phyloP scores from a whole-genome alignment of 106 monocot species.

The Apostasia shenzhenica region DNA sequence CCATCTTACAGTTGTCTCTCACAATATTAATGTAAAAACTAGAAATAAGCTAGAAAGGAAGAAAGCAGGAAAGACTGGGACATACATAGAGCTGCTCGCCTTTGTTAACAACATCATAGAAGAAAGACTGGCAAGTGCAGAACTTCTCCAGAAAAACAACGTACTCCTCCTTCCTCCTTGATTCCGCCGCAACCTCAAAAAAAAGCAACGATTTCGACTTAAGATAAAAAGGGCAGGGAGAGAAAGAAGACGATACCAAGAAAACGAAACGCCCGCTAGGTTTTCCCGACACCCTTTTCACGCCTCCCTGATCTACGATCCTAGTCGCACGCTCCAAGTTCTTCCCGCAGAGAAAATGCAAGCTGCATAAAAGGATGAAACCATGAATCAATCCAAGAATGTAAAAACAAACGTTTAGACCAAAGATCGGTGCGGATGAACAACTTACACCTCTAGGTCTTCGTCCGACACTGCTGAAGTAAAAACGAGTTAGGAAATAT shows the following conservation, averaged over 20 bases:
- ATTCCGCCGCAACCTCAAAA: constrained; percentile 74
- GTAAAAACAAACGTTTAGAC: background rate
- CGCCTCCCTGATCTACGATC: constrained; percentile 63
- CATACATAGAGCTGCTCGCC: constrained; percentile 87
- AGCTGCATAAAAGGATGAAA: constrained; percentile 18
- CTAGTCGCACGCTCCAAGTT: constrained; percentile 63
- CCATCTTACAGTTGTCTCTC: background rate
- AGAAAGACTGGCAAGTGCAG: constrained; percentile 95
- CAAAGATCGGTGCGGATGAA: background rate
- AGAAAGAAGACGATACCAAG: constrained; percentile 16
- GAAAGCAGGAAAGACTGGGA: background rate
- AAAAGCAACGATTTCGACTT: background rate
- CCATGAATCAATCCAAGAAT: background rate
- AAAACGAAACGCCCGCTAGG: constrained; percentile 65
- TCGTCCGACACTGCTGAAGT: constrained; percentile 43
- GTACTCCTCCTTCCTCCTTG: constrained; percentile 86
- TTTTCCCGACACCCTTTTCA: constrained; percentile 29
- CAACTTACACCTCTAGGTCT: constrained; percentile 44
- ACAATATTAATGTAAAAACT: background rate
- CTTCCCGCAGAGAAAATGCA: constrained; percentile 64
- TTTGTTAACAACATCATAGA: constrained; percentile 78
- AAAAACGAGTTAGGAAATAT: background rate
- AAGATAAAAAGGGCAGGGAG: background rate
- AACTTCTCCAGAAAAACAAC: constrained; percentile 79
- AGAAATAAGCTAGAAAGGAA: background rate